These are phyloP conservation scores for Hyparrhenia diplandra DNA, from an alignment of 176 grass and related monocot species.

Conservation along the genomic window DNA sequence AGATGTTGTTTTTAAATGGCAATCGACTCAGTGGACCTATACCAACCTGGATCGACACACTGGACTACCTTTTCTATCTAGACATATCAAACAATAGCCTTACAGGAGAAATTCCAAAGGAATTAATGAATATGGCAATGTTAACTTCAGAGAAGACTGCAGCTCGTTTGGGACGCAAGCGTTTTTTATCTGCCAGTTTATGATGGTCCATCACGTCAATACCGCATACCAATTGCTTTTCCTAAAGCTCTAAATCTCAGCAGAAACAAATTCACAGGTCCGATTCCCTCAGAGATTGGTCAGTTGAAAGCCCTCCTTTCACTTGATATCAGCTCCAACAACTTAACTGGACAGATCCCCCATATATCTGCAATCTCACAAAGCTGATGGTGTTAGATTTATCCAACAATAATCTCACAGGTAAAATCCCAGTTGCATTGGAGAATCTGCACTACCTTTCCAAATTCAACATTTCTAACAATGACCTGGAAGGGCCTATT, in stretches of 20 bases:
- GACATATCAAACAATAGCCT: slow-evolving; percentile 43
- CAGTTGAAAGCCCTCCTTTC: slow-evolving; percentile 7
- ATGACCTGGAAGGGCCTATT: slow-evolving; percentile 24
- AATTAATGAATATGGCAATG: slow-evolving; percentile 23
- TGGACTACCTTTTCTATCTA: slow-evolving; percentile 31
- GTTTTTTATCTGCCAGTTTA: neutral
- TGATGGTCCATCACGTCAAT: neutral
- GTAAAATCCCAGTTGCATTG: neutral
- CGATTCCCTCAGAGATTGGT: neutral
- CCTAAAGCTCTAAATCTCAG: neutral
- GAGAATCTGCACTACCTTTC: slow-evolving; percentile 16
- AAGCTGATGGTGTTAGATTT: slow-evolving; percentile 28
- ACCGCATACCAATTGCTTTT: neutral
- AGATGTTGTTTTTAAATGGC: neutral
- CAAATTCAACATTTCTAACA: slow-evolving; percentile 23
- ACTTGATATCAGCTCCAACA: slow-evolving; percentile 29
- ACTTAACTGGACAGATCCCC: neutral
- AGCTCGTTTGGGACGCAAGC: neutral
- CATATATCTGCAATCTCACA: slow-evolving; percentile 13
- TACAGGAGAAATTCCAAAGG: slow-evolving; percentile 24
- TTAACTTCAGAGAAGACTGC: slow-evolving; percentile 10
- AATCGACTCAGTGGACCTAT: slow-evolving; percentile 36
- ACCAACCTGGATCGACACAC: slow-evolving; percentile 16
- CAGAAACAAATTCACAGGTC: neutral
- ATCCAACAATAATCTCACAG: slow-evolving; percentile 20